Conservation (phyloP, 495 filamentous ascomycete species). For the Ascobolus immersus region DNA sequence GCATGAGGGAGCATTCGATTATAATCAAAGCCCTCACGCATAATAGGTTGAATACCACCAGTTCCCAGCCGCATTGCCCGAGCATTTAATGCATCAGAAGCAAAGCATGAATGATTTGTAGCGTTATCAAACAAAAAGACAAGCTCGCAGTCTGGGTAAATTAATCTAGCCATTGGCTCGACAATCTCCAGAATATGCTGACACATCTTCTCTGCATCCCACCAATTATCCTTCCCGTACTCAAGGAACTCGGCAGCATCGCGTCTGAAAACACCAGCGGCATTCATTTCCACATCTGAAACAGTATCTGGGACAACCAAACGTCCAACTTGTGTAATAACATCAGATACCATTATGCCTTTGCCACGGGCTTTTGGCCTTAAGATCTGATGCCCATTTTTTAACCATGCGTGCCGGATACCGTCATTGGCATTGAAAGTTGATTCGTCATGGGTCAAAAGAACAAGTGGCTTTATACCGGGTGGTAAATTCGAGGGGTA, state of each 20-base stretch:
- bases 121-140: slow-evolving; percentile 5
- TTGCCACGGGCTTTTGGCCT: not conserved
- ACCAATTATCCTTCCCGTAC: slow-evolving; percentile 2
- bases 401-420: slow-evolving; percentile 2
- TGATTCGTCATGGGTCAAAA: slow-evolving; percentile 4
- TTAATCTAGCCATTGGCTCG: slow-evolving; percentile 1
- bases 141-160: slow-evolving; percentile 1
- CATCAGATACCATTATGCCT: slow-evolving; percentile 5
- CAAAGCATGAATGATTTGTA: not conserved
- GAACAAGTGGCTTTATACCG: not conserved
- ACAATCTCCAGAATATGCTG: slow-evolving; percentile 1
- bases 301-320: slow-evolving; percentile 6
- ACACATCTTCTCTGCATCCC: slow-evolving; percentile 1
- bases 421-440: slow-evolving; percentile 7
- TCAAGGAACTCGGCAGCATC: slow-evolving; percentile 4
- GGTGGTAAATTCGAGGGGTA: not conserved
- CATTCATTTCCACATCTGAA: too few species aligned
- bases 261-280: too few species aligned
- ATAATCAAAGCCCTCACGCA: slow-evolving; percentile 2
- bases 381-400: slow-evolving; percentile 2
- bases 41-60: not conserved
- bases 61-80: slow-evolving; percentile 1
- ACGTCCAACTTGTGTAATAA: slow-evolving; percentile 2
- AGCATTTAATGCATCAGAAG: slow-evolving; percentile 2
- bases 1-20: not conserved